phyloP scores from a whole-genome alignment of 2,329 filamentous ascomycete genomes.

The Aspergillus puulaauensis region DNA sequence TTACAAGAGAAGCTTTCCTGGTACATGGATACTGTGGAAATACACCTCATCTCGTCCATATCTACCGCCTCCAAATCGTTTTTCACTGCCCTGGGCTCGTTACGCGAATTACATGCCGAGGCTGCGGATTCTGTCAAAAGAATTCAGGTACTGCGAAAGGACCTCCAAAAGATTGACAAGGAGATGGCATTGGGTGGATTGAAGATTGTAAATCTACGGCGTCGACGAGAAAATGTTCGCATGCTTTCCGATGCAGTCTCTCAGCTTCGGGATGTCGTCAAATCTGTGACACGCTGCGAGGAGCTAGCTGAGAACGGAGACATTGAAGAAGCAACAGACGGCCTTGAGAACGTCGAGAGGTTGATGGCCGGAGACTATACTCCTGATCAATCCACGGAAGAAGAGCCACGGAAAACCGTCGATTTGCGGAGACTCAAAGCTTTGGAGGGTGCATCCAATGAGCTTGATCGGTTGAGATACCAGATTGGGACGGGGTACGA shows the following conservation, averaged over 20 bases:
- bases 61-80: conserved; percentile 95
- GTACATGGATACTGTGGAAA: conserved; percentile 99
- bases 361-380: conserved; percentile 72
- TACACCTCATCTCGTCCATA: conserved; percentile 94
- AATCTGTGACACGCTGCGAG: conserved; percentile 74
- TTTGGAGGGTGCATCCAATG: conserved; percentile 74
- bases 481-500: conserved; percentile 89
- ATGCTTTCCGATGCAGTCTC: conserved; percentile 79
- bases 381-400: conserved; percentile 28
- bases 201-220: conserved; percentile 79
- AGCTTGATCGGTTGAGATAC: conserved; percentile 72
- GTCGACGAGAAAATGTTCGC: conserved; percentile 78
- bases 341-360: conserved; percentile 74
- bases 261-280: conserved; percentile 77
- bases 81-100: conserved; percentile 86
- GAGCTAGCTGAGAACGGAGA: conserved; percentile 78
- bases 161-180: conserved; percentile 76
- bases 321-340: conserved; percentile 74
- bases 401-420: conserved; percentile 47
- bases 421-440: conserved; percentile 77
- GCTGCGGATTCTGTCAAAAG: conserved; percentile 85
- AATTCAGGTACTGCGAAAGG: conserved; percentile 77
- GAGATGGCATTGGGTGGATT: conserved; percentile 85
- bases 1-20: conserved; percentile 97
- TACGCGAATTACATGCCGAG: conserved; percentile 88